phyloP scores from a whole-genome alignment of 2,329 filamentous ascomycete species.

The Colletotrichum destructivum region DNA sequence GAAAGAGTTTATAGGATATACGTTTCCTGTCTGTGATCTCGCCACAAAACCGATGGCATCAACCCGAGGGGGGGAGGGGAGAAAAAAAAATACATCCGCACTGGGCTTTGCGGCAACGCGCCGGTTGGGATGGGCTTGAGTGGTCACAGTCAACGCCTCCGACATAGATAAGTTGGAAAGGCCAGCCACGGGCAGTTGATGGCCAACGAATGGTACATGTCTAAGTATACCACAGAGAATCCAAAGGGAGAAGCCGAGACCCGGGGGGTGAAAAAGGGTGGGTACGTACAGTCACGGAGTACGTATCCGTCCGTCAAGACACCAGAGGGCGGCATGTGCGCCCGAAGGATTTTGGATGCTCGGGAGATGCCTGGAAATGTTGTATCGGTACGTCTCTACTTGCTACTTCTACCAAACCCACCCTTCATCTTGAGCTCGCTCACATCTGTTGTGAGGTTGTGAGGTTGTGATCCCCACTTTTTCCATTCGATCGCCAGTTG shows the following conservation, averaged over 20 bases:
- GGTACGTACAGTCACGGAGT: slow-evolving; percentile 1
- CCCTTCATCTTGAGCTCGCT: not conserved
- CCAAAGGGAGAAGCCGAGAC: not conserved
- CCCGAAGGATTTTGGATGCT: slow-evolving; percentile 34
- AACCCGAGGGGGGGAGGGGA: not conserved
- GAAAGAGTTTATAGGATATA: no score
- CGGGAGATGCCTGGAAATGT: slow-evolving; percentile 29
- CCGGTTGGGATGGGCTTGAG: not conserved
- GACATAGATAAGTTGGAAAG: not conserved
- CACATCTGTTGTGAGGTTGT: not conserved
- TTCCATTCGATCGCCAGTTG: not conserved
- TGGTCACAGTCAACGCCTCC: not conserved
- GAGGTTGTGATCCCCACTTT: not conserved
- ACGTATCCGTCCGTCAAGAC: slow-evolving; percentile 1
- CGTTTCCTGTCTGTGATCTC: not conserved
- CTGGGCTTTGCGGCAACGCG: slow-evolving; percentile 9
- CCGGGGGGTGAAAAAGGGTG: not conserved
- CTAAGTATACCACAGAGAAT: not conserved
- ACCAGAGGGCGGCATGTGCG: slow-evolving; percentile 29
- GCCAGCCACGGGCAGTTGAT: slow-evolving; percentile 17
- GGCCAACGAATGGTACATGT: no score
- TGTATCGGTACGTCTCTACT: slow-evolving; percentile 18
- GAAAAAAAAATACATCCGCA: not conserved
- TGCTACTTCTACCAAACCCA: not conserved
- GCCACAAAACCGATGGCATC: not conserved